These are phyloP conservation scores for Hericium coralloides DNA, from an alignment of 768 basidiomycete genomes.

Conservation along the genomic window DNA sequence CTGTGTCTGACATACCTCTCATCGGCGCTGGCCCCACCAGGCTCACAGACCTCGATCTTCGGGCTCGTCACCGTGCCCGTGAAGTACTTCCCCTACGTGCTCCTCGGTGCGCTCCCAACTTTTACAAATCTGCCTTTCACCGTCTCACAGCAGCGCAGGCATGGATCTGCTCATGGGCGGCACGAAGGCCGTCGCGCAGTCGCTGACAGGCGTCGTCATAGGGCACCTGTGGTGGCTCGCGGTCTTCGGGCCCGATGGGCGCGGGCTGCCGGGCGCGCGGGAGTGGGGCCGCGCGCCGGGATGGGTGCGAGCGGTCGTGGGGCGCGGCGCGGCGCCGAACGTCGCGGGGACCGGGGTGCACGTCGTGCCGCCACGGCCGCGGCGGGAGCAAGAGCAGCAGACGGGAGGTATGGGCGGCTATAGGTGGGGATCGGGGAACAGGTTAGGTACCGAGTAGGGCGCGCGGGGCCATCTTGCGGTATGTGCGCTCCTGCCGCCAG, in stretches of 20 bases:
- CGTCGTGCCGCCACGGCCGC: conserved; percentile 44
- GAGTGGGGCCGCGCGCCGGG: conserved; percentile 28
- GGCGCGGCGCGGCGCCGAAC: conserved; percentile 25
- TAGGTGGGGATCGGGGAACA: conserved; percentile 47
- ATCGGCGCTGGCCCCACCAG: conserved; percentile 55
- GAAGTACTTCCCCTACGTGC: conserved; percentile 62
- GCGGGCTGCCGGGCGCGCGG: conserved; percentile 48
- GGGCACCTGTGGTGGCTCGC: conserved; percentile 82
- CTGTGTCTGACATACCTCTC: conserved; percentile 62
- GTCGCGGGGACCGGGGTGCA: conserved; percentile 40
- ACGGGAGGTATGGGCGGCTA: conserved; percentile 23
- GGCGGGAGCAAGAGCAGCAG: conserved; percentile 10
- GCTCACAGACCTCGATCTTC: conserved; percentile 64
- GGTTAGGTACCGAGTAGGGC: conserved; percentile 28
- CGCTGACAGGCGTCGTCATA: conserved; percentile 61
- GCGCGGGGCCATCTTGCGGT: not conserved
- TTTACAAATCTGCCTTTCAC: not conserved
- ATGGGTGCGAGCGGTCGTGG: conserved; percentile 12
- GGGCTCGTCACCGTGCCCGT: conserved; percentile 71
- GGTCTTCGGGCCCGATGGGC: conserved; percentile 45
- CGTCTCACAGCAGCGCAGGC: conserved; percentile 1
- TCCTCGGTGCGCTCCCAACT: conserved; percentile 34
- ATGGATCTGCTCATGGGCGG: conserved; percentile 65
- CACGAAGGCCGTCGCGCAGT: conserved; percentile 41
- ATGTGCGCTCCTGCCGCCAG: not conserved